Evolutionary conservation across 495 filamentous ascomycete species (phyloP), one percentile per base, ranked within the genome.

Genomic region (Xylaria scruposa): DNA sequence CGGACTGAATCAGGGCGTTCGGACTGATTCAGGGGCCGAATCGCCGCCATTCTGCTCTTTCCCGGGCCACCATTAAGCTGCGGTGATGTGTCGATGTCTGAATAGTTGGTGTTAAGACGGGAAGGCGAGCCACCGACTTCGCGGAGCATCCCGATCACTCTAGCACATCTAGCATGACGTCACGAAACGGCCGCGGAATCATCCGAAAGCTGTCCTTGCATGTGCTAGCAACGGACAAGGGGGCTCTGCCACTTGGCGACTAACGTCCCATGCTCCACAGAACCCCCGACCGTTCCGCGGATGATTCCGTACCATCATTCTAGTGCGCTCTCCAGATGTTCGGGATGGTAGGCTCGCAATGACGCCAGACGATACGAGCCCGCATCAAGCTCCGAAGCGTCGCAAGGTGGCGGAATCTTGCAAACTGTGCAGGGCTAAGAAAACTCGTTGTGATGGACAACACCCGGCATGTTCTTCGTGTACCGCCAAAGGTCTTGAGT

Each of bases 391-490:
- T 26, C 53, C 53, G 53, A 56, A 56, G 53, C 53, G 53, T 17
- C 53, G 53, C 7, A 56, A 56, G 13, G 53, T 56, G 12, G 53
- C 26, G 4, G 53, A 56, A 6, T 56, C 53, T 56, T 56, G 53
- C 26, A 56, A 56, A 13, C 13, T 31, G 21, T 56, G 53, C 7
- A 56, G 53, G 26, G 53, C 53, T 4, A 56, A 56, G 53, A 56
- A 56, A 24, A 56, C 53, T 31, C 53, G 53, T 31, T 31, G 53
- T 8, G 53, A 56, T 24, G 53, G 53, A 2, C 53, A 31, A 56
- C 53, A 56, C 13, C 53, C 53, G 6, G 53, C 53, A 56, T 56
- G 53, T 31, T 56, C 53, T 4, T 56, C 53, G 24, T 56, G 53
- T 17, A 31, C 13, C 13, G 26, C 53, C 26, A 56, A 56, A 31